Conservation (phyloP, 257 asterid genomes). For the Prunella vulgaris region DNA sequence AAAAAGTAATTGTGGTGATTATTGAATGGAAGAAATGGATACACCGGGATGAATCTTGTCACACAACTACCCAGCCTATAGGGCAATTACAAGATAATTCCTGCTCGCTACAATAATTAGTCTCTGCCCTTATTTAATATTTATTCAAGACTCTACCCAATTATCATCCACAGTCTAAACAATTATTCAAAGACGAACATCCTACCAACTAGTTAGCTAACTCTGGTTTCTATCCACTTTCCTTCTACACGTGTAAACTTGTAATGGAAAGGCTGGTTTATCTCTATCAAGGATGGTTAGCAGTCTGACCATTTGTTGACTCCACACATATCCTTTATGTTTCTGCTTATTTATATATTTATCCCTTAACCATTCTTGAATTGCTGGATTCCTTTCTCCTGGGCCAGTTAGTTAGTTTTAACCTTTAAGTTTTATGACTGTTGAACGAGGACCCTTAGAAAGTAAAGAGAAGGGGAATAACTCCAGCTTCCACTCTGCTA, state of each 20-base stretch:
- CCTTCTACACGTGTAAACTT: background rate
- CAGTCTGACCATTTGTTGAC: background rate
- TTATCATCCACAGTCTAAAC: background rate
- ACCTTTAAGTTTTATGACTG: background rate
- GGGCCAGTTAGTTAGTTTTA: background rate
- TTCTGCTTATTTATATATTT: background rate
- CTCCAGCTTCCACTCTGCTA: background rate
- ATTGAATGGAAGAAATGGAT: background rate
- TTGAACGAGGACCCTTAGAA: background rate
- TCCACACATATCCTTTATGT: background rate
- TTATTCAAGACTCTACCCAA: background rate
- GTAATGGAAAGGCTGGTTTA: background rate
- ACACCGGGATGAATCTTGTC: background rate
- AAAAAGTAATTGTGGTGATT: background rate
- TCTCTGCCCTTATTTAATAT: background rate
- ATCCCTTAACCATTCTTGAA: background rate
- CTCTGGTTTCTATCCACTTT: background rate
- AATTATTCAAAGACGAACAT: background rate
- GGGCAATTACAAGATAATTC: background rate
- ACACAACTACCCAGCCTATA: background rate
- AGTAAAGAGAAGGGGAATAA: background rate
- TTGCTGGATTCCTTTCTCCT: background rate
- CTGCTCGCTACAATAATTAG: background rate
- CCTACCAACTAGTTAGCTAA: background rate
- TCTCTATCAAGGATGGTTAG: background rate